Evolutionary conservation across 805 yeast genomes (phyloP), one percentile per base, ranked within the genome.

Genomic region (Saccharomyces mikatae): DNA sequence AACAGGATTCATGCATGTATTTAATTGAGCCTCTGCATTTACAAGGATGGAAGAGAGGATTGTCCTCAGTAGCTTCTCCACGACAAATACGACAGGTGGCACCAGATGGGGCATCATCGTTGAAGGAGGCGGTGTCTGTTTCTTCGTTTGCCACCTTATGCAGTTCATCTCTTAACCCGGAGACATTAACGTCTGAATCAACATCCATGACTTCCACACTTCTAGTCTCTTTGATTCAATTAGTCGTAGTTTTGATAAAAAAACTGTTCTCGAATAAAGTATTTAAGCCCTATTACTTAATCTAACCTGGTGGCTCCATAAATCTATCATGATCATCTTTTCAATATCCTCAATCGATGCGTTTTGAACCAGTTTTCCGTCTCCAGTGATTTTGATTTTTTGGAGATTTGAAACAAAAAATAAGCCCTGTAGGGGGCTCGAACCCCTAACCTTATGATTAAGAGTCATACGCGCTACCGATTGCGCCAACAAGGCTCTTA

Each of bases 21-120:
- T 86, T 86, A 68, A 94, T 95, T 13, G 96, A 86, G 1, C 99
- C 99, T 52, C 89, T 78, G 71, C 99, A 94, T 64, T 81, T 84
- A 71, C 99, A 94, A 2, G 99, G 99, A 69, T 87, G 91, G 59
- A 80, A 85, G 48, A 94, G 74, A 3, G 97, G 97, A 59, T 87
- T 89, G 0, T 79, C 82, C 0, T 71, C 73, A 0, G 94, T 81
- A n/a, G 81, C 91, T 62, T 89, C 98, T 41, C 96, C 92, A 52
- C 97, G 86, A 67, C 99, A 94, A 48, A 94, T 91, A 56, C 99
- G 86, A 70, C 99, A 94, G 2, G 85, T 78, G 8, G 67, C 63
- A n/a, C 58, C 58, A 5, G 47, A 21, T 21, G 63, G 63, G 13
- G 53, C 52, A 14, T 41, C 54, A 36, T 36, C 24, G 13, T 36